These are phyloP conservation scores for Conticribra guillardii DNA, from an alignment of 108 stramenopile genomes.

Conservation along the genomic window DNA sequence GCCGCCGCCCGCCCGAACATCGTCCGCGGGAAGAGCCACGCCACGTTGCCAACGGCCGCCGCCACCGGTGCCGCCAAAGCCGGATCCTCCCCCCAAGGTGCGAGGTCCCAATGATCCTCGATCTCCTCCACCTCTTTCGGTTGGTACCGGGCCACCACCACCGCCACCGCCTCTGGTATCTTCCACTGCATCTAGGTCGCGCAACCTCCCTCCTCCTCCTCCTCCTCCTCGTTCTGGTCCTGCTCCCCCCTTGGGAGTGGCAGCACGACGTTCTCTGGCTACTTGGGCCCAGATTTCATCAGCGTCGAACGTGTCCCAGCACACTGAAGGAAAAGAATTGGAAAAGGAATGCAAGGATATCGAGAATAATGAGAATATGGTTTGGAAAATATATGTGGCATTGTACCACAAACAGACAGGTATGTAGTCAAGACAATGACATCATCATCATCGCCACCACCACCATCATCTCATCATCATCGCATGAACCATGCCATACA, in stretches of 20 bases:
- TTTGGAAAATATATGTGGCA: not conserved
- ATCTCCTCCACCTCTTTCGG: no score
- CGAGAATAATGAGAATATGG: not conserved
- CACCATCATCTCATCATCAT: no score
- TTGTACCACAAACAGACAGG: constrained; percentile 1
- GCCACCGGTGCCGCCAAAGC: constrained; percentile 7
- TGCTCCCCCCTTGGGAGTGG: not conserved
- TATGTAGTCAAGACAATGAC: no score
- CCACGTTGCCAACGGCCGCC: constrained; percentile 81
- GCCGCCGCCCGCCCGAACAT: constrained; percentile 21
- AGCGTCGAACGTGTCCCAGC: constrained; percentile 84
- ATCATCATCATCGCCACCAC: no score
- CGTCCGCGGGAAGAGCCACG: constrained; percentile 69
- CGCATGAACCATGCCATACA: constrained; percentile 10
- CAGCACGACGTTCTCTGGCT: constrained; percentile 31
- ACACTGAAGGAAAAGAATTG: constrained; percentile 47
- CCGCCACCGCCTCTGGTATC: constrained; percentile 7
- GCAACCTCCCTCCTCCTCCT: constrained; percentile 27
- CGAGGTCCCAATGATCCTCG: no score
- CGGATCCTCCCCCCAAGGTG: no score
- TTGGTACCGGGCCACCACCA: not conserved
- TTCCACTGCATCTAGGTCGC: constrained; percentile 1
- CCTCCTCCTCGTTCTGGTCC: no score
- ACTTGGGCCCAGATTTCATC: constrained; percentile 79
- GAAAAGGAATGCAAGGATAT: not conserved